A percentile compares a stretch with the other conserved stretches of the same genome.
Conservation (phyloP, 345 rosid genomes). For the Arabis alpina region DNA sequence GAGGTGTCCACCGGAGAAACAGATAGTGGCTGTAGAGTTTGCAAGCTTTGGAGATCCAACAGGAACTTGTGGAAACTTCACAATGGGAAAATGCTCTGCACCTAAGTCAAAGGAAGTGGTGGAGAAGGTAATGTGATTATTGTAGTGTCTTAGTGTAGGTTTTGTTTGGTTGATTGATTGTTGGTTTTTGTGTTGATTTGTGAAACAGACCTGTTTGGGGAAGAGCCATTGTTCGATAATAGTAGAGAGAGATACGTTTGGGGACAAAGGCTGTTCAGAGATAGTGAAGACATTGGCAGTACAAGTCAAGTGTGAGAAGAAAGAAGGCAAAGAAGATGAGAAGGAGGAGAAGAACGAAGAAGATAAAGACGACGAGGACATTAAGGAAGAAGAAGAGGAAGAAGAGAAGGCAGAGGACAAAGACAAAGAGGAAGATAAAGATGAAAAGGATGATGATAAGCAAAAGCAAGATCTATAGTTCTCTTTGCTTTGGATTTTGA, state of each 20-base stretch:
- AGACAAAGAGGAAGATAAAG: not conserved
- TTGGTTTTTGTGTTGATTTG: not conserved
- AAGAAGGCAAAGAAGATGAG: slow-evolving; percentile 7
- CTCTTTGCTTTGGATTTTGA: not conserved
- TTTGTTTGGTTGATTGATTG: not conserved
- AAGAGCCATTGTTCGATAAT: slow-evolving; percentile 43
- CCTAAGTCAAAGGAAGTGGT: slow-evolving; percentile 54
- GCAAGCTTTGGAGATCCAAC: slow-evolving; percentile 75
- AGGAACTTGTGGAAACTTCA: slow-evolving; percentile 64
- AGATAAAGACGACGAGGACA: not conserved
- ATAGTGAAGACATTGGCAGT: slow-evolving; percentile 58
- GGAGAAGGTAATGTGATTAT: slow-evolving; percentile 54
- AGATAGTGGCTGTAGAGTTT: slow-evolving; percentile 61
- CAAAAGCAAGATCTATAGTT: slow-evolving; percentile 10
- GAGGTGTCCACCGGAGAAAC: slow-evolving; percentile 51
- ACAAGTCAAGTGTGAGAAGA: slow-evolving; percentile 60
- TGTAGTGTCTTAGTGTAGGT: not conserved
- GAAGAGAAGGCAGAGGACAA: not conserved
- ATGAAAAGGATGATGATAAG: not conserved
- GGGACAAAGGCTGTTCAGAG: slow-evolving; percentile 48
- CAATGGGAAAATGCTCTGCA: slow-evolving; percentile 57
- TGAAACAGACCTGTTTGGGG: slow-evolving; percentile 62
- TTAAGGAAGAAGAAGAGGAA: not conserved
- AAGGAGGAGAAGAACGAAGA: not conserved
- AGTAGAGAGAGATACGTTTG: slow-evolving; percentile 48